These are phyloP conservation scores for Myxozyma neglecta DNA, from an alignment of 805 yeast genomes.

Conservation along the genomic window DNA sequence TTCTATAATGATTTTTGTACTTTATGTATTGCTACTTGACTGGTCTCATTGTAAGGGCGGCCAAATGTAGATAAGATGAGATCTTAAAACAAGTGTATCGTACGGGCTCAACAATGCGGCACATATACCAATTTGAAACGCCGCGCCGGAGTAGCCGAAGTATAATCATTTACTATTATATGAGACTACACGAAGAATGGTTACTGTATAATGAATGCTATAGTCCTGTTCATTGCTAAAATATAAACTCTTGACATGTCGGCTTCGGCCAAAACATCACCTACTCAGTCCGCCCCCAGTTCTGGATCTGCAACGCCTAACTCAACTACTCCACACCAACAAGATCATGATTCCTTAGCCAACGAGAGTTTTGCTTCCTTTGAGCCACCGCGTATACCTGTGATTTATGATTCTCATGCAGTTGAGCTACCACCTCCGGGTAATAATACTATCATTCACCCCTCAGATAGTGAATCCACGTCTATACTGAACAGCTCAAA, in stretches of 20 bases:
- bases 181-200: too few relatives aligned
- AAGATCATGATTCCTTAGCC: background rate
- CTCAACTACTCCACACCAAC: background rate
- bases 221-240: too few relatives aligned
- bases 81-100: too few relatives aligned
- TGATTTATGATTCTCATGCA: background rate
- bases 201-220: too few relatives aligned
- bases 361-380: background rate
- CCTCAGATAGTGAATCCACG: background rate
- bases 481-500: background rate
- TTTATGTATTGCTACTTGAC: background rate
- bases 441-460: background rate
- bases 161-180: too few relatives aligned
- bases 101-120: too few relatives aligned
- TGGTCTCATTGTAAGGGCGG: too few relatives aligned
- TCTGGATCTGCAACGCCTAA: background rate
- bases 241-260: too few relatives aligned
- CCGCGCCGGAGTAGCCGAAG: too few relatives aligned
- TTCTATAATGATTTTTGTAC: background rate
- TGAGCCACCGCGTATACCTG: background rate
- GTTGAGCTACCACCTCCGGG: background rate
- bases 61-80: too few relatives aligned
- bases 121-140: too few relatives aligned
- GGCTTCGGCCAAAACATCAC: too few relatives aligned
- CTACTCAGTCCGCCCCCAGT: background rate